Evolutionary conservation across 257 asterid genomes (phyloP), one percentile per base, ranked within the genome.

Genomic region (Cordia subcordata): DNA sequence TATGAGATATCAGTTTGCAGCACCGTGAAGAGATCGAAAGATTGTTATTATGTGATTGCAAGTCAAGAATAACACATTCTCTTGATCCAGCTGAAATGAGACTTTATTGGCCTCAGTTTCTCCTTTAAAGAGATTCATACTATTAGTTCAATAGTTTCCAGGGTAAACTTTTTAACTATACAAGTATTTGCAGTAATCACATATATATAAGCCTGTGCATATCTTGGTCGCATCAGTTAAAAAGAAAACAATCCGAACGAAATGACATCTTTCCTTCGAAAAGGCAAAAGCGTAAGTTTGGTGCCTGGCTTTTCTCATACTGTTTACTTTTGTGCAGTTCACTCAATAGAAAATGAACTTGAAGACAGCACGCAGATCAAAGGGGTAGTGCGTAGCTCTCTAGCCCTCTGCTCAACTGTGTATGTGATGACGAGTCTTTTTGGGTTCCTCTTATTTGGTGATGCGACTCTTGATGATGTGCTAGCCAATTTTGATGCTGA

Each of bases 361-460:
- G 87, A 88, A 50, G 97, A 92, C 72, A 79, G 68, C 73, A 75
- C 79, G 8, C 77, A 83, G 75, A 88, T 86, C 68, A 83, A 75
- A 71, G 83, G 85, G 17, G 97, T 92, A 15, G 96, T 92, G 52
- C 74, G 83, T 72, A 73, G 91, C 49, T 71, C 99, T 27, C 95
- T 92, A 51, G 74, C 85, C 69, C 89, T 92, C 57, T 92, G 99
- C 79, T 79, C 96, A 18, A 76, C 77, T 39, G 86, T 92, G 46
- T 92, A 92, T 44, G 82, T 80, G 23, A 73, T 84, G 89, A 84
- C 97, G 15, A 88, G 99, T 72, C 64, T 92, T 75, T 92, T 92
- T 52, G 99, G 99, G 18, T 86, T 79, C 80, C 95, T 89, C 69
- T 65, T 92, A 58, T 92, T 92, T 57, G 97, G 99, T 22, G 96